phyloP scores from a whole-genome alignment of 371 early-diverging fungal genomes.

The Mucor circinelloides region DNA sequence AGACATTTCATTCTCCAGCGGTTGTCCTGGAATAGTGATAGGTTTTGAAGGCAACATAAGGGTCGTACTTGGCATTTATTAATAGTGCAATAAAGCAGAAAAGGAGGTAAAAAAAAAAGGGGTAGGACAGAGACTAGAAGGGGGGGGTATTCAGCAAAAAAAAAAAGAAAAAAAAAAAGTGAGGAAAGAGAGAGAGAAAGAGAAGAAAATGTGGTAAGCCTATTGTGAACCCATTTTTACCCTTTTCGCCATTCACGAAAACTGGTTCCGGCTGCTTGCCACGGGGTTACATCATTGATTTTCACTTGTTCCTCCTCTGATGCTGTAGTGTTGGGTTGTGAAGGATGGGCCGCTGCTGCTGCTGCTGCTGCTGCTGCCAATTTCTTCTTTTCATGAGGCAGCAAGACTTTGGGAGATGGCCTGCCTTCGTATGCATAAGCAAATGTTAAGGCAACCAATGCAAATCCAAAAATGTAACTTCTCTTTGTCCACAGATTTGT shows the following conservation, averaged over 20 bases:
- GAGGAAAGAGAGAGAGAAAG: slow-evolving; percentile 1
- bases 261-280: slow-evolving; percentile 19
- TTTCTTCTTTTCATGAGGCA: slow-evolving; percentile 15
- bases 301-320: background rate
- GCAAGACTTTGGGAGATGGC: background rate
- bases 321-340: background rate
- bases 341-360: background rate
- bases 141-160: background rate
- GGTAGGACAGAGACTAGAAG: too few relatives aligned
- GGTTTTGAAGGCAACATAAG: slow-evolving; percentile 32
- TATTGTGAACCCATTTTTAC: slow-evolving; percentile 6
- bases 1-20: slow-evolving; percentile 30
- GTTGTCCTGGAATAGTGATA: slow-evolving; percentile 30
- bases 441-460: slow-evolving; percentile 5
- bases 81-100: slow-evolving; percentile 2
- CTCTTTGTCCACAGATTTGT: slow-evolving; percentile 23
- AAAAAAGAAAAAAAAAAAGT: slow-evolving; percentile 5
- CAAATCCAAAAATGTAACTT: slow-evolving; percentile 19
- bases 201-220: background rate
- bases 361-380: background rate
- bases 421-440: slow-evolving; percentile 1
- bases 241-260: slow-evolving; percentile 25
- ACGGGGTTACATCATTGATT: slow-evolving; percentile 11
- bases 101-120: background rate
- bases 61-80: slow-evolving; percentile 18